Conservation (phyloP, 163 green algal species). For the Scenedesmus sp. region DNA sequence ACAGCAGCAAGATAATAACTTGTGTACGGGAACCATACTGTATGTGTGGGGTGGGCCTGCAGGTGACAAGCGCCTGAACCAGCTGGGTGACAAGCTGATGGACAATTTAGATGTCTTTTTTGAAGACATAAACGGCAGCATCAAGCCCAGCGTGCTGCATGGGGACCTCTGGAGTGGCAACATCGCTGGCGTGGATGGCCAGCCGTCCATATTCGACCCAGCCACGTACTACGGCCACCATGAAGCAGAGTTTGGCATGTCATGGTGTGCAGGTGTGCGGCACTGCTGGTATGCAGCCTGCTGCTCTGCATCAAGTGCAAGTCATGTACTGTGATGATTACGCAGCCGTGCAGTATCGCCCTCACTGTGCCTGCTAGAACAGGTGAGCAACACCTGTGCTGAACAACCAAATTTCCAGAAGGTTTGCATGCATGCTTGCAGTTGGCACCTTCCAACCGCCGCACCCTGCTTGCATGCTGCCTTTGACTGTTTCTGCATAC, state of each 20-base stretch:
- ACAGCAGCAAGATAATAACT: neutral
- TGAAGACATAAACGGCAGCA: slow-evolving; percentile 68
- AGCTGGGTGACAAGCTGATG: slow-evolving; percentile 77
- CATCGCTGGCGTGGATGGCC: slow-evolving; percentile 77
- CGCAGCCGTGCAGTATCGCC: too few species aligned
- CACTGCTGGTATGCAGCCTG: neutral
- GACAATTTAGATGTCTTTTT: slow-evolving; percentile 85
- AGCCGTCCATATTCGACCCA: slow-evolving; percentile 91
- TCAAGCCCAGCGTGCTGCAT: slow-evolving; percentile 83
- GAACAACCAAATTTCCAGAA: too few species aligned
- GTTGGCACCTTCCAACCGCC: too few species aligned
- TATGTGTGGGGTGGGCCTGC: too few species aligned
- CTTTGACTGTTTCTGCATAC: too few species aligned
- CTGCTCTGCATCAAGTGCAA: too few species aligned
- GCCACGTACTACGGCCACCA: slow-evolving; percentile 84
- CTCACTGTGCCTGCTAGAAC: too few species aligned
- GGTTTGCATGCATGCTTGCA: too few species aligned
- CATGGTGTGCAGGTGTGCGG: slow-evolving; percentile 83
- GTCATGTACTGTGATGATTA: too few species aligned
- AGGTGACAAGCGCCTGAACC: slow-evolving; percentile 74
- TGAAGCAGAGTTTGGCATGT: slow-evolving; percentile 98
- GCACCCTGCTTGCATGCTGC: too few species aligned
- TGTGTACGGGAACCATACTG: neutral
- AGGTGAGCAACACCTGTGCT: too few species aligned
- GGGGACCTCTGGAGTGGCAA: slow-evolving; percentile 98